A percentile compares a stretch with the other conserved stretches of the same genome.
Conservation (phyloP, 2,329 filamentous ascomycete species). For the Chalaropsis thielavioides region DNA sequence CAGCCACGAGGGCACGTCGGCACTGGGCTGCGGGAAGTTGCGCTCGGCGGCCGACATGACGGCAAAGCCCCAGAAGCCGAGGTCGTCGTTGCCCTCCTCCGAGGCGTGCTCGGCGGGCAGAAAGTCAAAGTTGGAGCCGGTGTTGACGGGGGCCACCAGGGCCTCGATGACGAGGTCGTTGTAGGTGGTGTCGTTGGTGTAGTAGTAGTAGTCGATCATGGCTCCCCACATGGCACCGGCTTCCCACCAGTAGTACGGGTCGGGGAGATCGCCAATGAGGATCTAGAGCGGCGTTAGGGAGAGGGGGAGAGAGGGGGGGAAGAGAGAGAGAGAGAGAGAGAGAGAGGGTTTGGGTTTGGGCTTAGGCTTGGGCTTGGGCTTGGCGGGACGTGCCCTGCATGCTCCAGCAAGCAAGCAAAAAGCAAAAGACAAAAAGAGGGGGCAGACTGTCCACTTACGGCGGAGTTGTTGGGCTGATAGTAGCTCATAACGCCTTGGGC, state of each 20-base stretch:
- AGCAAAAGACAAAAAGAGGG: background rate
- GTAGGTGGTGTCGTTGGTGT: constrained; percentile 48
- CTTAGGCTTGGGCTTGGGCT: too few species aligned
- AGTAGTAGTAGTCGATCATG: constrained; percentile 55
- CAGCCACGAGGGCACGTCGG: constrained; percentile 45
- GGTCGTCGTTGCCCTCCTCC: constrained; percentile 61
- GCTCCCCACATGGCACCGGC: constrained; percentile 50
- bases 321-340: too few species aligned
- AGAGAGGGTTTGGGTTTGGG: too few species aligned
- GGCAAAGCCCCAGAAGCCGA: constrained; percentile 58
- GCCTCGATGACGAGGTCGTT: constrained; percentile 45
- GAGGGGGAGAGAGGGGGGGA: too few species aligned
- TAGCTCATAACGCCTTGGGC: constrained; percentile 48
- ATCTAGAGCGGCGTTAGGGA: background rate
- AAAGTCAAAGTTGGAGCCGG: constrained; percentile 43
- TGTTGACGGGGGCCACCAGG: constrained; percentile 40
- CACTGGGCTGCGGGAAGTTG: constrained; percentile 48
- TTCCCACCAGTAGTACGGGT: constrained; percentile 58
- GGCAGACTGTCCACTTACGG: background rate
- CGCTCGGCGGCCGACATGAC: constrained; percentile 55
- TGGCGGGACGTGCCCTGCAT: constrained; percentile 16
- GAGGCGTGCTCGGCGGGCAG: constrained; percentile 41
- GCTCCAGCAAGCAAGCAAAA: background rate
- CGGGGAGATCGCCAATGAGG: constrained; percentile 42
- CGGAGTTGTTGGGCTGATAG: constrained; percentile 43